A percentile compares a stretch with the other conserved stretches of the same genome.
phyloP scores from a whole-genome alignment of 495 filamentous ascomycete species.

The Penicillium mononematosum region DNA sequence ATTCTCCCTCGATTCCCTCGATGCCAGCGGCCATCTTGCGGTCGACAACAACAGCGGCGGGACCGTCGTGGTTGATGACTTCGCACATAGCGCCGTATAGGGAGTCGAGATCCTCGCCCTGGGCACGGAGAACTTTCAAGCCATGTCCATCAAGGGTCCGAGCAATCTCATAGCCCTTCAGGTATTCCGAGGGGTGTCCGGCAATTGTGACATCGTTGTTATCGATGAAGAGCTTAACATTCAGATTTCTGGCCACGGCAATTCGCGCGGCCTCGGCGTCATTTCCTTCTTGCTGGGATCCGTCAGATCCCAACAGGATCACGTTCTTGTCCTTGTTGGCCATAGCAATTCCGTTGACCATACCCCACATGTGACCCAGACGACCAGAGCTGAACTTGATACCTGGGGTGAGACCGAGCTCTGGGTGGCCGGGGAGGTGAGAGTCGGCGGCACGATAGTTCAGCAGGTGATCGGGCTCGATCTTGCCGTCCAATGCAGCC shows the following conservation, averaged over 20 bases:
- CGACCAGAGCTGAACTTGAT: conserved; percentile 43
- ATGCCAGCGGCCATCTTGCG: conserved; percentile 40
- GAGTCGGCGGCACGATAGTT: conserved; percentile 44
- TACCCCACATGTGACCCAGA: conserved; percentile 43
- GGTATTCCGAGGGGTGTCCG: conserved; percentile 39
- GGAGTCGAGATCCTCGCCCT: conserved; percentile 39
- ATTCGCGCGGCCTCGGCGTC: conserved; percentile 42
- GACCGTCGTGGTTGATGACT: conserved; percentile 34
- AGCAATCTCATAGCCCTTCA: conserved; percentile 36
- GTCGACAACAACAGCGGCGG: conserved; percentile 37
- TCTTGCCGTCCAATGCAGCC: conserved; percentile 37
- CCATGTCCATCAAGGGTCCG: conserved; percentile 37
- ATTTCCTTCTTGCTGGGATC: conserved; percentile 45
- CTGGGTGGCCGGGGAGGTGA: conserved; percentile 42
- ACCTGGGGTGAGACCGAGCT: conserved; percentile 40
- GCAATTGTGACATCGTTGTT: conserved; percentile 47
- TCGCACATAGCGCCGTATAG: conserved; percentile 34
- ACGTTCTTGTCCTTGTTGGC: conserved; percentile 38
- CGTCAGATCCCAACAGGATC: conserved; percentile 39
- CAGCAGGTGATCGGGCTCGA: conserved; percentile 38
- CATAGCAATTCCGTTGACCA: conserved; percentile 43
- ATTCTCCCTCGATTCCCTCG: conserved; percentile 36
- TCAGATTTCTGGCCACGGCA: conserved; percentile 38
- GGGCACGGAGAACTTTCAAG: conserved; percentile 34
- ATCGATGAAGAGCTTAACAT: conserved; percentile 43